Evolutionary conservation across 2,329 filamentous ascomycete species (phyloP).

Genomic region (Meredithiella fracta): DNA sequence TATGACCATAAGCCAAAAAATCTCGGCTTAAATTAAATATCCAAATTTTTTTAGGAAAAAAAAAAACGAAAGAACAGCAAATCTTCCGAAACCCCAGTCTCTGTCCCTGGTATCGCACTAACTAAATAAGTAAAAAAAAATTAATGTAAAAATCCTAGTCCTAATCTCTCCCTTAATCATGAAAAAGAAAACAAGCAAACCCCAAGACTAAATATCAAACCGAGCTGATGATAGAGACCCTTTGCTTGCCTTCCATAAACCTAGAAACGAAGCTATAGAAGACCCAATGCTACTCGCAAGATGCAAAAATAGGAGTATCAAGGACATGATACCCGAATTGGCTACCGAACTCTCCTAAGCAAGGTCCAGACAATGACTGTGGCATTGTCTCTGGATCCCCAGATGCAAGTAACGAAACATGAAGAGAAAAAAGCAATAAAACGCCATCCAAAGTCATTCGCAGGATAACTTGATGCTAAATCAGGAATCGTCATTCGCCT

Average conservation of each 20-base stretch:
- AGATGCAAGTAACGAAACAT: background rate
- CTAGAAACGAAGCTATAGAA: background rate
- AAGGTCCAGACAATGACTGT: background rate
- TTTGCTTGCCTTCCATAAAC: background rate
- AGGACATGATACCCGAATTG: background rate
- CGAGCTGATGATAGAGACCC: background rate
- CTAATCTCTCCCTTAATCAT: too few species aligned
- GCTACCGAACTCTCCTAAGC: background rate
- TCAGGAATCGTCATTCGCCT: background rate
- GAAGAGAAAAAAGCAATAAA: background rate
- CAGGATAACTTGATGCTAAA: background rate
- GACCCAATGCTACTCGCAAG: background rate
- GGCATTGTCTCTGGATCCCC: background rate
- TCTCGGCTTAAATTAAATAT: background rate
- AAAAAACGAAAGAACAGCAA: background rate
- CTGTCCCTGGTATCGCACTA: background rate
- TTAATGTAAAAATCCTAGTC: background rate
- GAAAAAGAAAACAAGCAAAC: background rate
- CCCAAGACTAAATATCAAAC: too few species aligned
- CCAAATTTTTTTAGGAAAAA: background rate
- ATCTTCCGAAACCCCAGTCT: background rate
- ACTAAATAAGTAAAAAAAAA: background rate
- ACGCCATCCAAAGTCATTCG: background rate
- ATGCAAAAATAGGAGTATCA: background rate
- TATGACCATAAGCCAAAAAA: too few species aligned